Evolutionary conservation across 2,329 filamentous ascomycete genomes (phyloP).

Genomic region (Paecilomyces variotii): DNA sequence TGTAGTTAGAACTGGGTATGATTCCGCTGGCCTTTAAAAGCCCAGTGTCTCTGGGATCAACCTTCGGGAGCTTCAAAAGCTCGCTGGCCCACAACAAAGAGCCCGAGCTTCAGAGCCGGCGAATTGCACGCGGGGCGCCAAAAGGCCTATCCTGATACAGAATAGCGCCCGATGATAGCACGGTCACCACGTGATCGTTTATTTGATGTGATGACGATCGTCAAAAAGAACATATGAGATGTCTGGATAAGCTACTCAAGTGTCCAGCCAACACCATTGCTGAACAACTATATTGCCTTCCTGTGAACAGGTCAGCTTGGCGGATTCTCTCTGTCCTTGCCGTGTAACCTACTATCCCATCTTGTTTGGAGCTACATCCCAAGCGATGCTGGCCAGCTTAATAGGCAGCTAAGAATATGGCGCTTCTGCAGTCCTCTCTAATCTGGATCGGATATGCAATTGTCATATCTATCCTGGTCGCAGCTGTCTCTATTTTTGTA

Average conservation of each 20-base stretch:
- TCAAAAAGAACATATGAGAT: not conserved
- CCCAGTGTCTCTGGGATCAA: not conserved
- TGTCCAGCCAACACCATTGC: not conserved
- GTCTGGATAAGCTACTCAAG: not conserved
- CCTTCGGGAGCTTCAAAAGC: not conserved
- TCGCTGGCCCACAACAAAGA: not conserved
- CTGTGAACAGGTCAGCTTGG: not conserved
- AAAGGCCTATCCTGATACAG: not conserved
- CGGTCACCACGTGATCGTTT: not conserved
- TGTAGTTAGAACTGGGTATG: not conserved
- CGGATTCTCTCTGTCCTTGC: not conserved
- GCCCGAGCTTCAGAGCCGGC: not conserved
- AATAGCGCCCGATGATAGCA: not conserved
- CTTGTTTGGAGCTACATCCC: not conserved
- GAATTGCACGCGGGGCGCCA: not conserved
- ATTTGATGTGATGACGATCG: not conserved
- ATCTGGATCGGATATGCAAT: slow-evolving; percentile 94
- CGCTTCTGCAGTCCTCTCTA: slow-evolving; percentile 73
- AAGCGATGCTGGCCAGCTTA: not conserved
- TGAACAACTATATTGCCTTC: not conserved
- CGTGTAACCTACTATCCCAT: not conserved
- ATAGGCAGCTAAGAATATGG: slow-evolving; percentile 37
- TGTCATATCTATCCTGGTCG: slow-evolving; percentile 66
- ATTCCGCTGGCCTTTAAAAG: not conserved
- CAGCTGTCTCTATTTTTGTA: slow-evolving; percentile 74